phyloP scores from a whole-genome alignment of 1,139 yeast species.

The Yamadazyma conglobata region DNA sequence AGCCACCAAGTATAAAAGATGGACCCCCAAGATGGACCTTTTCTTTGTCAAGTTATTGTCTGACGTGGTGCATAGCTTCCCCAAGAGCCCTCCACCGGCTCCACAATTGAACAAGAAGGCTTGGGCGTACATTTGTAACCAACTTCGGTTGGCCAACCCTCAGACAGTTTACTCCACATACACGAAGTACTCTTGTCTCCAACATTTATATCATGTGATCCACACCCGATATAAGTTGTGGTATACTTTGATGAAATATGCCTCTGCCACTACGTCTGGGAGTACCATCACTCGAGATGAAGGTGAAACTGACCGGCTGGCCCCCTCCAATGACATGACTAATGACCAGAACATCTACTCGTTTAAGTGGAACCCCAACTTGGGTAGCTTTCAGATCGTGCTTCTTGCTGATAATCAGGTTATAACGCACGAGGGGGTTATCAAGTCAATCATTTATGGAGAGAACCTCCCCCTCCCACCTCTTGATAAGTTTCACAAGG shows the following conservation, averaged over 20 bases:
- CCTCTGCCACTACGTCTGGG: conserved; percentile 17
- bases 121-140: conserved; percentile 40
- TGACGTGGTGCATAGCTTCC: conserved; percentile 37
- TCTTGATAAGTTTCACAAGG: conserved; percentile 30
- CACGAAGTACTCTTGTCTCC: conserved; percentile 41
- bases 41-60: conserved; percentile 30
- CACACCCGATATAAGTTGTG: conserved; percentile 39
- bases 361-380: conserved; percentile 37
- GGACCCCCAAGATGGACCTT: conserved; percentile 43
- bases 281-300: no score
- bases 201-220: conserved; percentile 35
- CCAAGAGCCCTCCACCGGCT: conserved; percentile 24
- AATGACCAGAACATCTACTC: conserved; percentile 20
- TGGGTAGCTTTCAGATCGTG: conserved; percentile 35
- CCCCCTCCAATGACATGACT: conserved; percentile 1
- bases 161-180: conserved; percentile 42
- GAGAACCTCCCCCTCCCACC: conserved; percentile 33
- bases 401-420: conserved; percentile 23
- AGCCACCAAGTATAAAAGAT: conserved; percentile 38
- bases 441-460: conserved; percentile 32
- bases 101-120: conserved; percentile 36
- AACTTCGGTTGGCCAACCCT: conserved; percentile 36
- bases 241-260: conserved; percentile 33
- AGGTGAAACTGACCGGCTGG: no score
- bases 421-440: conserved; percentile 30